A percentile compares a stretch with the other conserved stretches of the same genome.
Evolutionary conservation across 2,329 filamentous ascomycete genomes (phyloP).

Genomic region (Penicillium sp.): DNA sequence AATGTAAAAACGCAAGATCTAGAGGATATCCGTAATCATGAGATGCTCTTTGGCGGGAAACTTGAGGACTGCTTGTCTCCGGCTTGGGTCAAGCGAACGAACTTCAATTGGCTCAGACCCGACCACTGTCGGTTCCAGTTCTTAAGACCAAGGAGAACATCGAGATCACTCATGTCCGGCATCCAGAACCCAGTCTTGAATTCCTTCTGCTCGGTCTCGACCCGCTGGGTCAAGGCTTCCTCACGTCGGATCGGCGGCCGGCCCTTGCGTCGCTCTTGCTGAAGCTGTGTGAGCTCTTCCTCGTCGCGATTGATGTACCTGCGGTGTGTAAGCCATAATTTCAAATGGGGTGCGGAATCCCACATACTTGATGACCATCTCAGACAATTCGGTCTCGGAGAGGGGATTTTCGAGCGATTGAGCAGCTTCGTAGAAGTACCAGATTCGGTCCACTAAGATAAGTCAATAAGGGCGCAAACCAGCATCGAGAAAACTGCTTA

Average conservation of each 20-base stretch:
- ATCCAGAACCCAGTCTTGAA: constrained; percentile 76
- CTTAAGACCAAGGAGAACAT: constrained; percentile 64
- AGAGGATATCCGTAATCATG: constrained; percentile 32
- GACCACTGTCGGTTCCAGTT: constrained; percentile 84
- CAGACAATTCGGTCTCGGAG: constrained; percentile 38
- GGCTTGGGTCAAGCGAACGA: constrained; percentile 67
- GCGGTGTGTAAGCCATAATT: not conserved
- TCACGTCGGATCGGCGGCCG: constrained; percentile 75
- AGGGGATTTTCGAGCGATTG: constrained; percentile 32
- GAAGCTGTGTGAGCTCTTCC: constrained; percentile 37
- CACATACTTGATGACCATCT: constrained; percentile 60
- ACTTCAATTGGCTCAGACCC: constrained; percentile 71
- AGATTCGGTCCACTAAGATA: constrained; percentile 60
- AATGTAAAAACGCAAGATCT: constrained; percentile 9
- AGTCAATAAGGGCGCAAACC: not conserved
- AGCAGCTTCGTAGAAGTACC: constrained; percentile 69
- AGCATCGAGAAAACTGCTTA: constrained; percentile 42
- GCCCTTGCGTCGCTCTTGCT: constrained; percentile 71
- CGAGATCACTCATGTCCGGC: constrained; percentile 69
- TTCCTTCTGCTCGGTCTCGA: constrained; percentile 71
- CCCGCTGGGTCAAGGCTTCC: constrained; percentile 70
- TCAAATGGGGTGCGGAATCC: not conserved
- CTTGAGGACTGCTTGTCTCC: constrained; percentile 66
- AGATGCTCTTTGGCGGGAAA: constrained; percentile 70
- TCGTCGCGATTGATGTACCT: constrained; percentile 40